These are phyloP conservation scores for Triticum turgidum DNA, from an alignment of 176 grass and related monocot genomes.

Conservation along the genomic window DNA sequence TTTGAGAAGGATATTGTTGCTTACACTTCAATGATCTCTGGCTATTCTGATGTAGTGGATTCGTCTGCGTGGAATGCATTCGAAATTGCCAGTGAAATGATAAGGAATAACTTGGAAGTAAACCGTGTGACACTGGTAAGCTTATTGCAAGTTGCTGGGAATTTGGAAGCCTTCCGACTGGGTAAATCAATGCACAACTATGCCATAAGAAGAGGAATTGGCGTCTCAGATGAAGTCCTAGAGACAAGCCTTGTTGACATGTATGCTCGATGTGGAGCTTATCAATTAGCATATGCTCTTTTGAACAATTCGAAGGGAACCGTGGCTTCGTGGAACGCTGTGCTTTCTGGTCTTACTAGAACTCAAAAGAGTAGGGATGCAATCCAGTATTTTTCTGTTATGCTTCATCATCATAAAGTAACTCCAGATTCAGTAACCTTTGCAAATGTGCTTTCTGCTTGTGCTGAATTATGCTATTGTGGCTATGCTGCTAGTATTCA, in stretches of 20 bases:
- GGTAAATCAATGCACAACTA: constrained; percentile 56
- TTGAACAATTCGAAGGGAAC: constrained; percentile 32
- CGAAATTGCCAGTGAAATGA: constrained; percentile 43
- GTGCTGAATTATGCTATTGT: constrained; percentile 39
- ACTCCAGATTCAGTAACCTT: constrained; percentile 54
- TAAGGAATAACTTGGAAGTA: constrained; percentile 39
- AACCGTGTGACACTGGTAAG: constrained; percentile 62
- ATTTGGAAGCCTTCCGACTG: constrained; percentile 42
- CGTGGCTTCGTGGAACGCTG: constrained; percentile 59
- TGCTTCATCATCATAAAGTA: constrained; percentile 46
- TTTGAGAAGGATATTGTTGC: constrained; percentile 48
- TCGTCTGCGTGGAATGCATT: constrained; percentile 41
- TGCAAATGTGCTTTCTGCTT: constrained; percentile 62
- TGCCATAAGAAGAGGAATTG: constrained; percentile 52
- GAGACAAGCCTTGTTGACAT: constrained; percentile 50
- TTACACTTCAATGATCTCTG: constrained; percentile 59
- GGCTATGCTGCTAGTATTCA: constrained; percentile 45
- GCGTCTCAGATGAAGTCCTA: constrained; percentile 53
- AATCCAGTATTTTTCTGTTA: constrained; percentile 43
- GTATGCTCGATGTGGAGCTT: constrained; percentile 52
- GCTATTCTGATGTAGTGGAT: constrained; percentile 46
- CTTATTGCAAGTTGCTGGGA: constrained; percentile 55
- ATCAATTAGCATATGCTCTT: constrained; percentile 29
- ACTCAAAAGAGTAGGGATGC: constrained; percentile 28
- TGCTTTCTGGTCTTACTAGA: constrained; percentile 46